These are phyloP conservation scores for Corinectria fuckeliana DNA, from an alignment of 2,329 filamentous ascomycete genomes.

Conservation along the genomic window DNA sequence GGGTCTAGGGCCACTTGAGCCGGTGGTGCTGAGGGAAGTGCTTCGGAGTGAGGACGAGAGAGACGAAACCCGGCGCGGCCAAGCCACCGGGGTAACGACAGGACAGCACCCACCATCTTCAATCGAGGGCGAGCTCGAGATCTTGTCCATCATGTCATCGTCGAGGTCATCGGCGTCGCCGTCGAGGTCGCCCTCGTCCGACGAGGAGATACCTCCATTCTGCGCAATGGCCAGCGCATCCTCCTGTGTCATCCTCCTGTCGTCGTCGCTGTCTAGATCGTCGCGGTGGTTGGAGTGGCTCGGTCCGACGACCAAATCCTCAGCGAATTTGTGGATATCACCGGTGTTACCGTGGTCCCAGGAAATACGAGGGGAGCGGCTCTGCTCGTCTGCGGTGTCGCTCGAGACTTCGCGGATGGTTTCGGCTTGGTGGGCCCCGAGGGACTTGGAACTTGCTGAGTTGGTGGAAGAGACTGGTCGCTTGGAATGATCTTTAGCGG, in stretches of 20 bases:
- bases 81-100: constrained; percentile 44
- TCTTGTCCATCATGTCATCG: constrained; percentile 97
- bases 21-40: constrained; percentile 37
- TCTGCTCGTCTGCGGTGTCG: constrained; percentile 76
- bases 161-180: constrained; percentile 79
- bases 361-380: constrained; percentile 67
- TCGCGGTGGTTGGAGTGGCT: constrained; percentile 34
- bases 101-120: constrained; percentile 89
- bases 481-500: constrained; percentile 78
- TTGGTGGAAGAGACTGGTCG: constrained; percentile 36
- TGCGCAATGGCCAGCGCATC: constrained; percentile 67
- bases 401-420: constrained; percentile 81
- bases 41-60: constrained; percentile 44
- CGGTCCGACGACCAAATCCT: constrained; percentile 51
- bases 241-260: constrained; percentile 52
- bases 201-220: constrained; percentile 62
- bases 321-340: constrained; percentile 54
- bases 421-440: constrained; percentile 84
- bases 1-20: constrained; percentile 33
- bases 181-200: constrained; percentile 69
- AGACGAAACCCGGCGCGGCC: constrained; percentile 54
- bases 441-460: constrained; percentile 53
- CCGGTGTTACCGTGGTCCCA: constrained; percentile 52
- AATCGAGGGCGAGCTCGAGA: constrained; percentile 98
- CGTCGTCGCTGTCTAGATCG: constrained; percentile 28